Base-by-base conservation (phyloP, 345 rosid species). In the Kernera saxatilis region DNA sequence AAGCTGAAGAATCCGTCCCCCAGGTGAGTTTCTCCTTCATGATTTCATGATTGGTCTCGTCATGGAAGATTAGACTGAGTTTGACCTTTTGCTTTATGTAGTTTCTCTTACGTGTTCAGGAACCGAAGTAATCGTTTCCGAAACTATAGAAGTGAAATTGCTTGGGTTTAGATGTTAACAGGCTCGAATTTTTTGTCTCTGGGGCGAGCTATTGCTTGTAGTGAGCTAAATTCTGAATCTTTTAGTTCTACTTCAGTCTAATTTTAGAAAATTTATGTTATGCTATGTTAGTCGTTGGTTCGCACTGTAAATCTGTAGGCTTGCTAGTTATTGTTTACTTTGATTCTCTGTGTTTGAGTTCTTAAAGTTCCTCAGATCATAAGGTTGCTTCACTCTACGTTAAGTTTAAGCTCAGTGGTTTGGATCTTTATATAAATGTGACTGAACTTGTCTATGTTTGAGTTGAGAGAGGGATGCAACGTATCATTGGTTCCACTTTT, bases 11-110 rank as follows among this genome's bases (percentile, higher is more conserved):
- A 25, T 15, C 45, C 29, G 1, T 37, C 57, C 57, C 29, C 14
- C 27, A 46, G 39, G 78, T 66, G 3, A 74, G 35, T 18, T 55
- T 44, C 57, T 64, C 22, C 64, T 64, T 73, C 33, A 36, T 62
- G 43, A 41, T 65, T 41, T 52, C n/a, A 4, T 51, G 33, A n/a
- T 62, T 61, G 44, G 27, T 62, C 37, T 45, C 15, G 2, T 10
- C 29, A 3, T 53, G 15, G 48, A 52, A 53, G 30, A 45, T 46
- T 53, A 33, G 32, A 49, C 46, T 45, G 7, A 46, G 55, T 48
- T 73, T 52, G 58, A 36, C 52, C 59, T 56, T 49, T 2, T 26
- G 54, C 54, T 55, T 43, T 29, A 26, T 36, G 17, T 49, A 50
- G 32, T 50, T 50, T 50, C 10, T 29, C 21, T 54, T 55, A 37